phyloP scores from a whole-genome alignment of 1,284 basidiomycete species.

The Puccinia triticina region DNA sequence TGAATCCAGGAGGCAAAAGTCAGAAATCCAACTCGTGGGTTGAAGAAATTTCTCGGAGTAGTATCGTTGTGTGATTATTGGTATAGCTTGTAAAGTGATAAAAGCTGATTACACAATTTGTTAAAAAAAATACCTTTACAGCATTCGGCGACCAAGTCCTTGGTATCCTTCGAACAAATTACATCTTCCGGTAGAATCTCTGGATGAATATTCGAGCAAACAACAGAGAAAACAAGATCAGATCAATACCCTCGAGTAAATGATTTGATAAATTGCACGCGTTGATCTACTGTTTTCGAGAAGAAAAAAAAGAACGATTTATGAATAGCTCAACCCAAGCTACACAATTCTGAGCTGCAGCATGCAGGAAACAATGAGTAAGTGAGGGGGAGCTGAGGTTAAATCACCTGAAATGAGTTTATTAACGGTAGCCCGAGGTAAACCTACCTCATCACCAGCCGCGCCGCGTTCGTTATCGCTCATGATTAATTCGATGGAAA shows the following conservation, averaged over 20 bases:
- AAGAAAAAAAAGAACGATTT: neutral
- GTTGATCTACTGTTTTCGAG: too few species aligned
- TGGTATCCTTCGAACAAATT: constrained; percentile 90
- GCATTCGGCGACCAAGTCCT: constrained; percentile 94
- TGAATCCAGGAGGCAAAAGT: constrained; percentile 60
- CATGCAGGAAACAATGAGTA: neutral
- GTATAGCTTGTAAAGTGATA: too few species aligned
- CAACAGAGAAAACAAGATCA: constrained; percentile 26
- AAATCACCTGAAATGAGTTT: constrained; percentile 88
- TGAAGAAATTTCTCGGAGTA: constrained; percentile 18
- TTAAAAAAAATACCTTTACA: constrained; percentile 77
- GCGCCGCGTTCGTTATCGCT: constrained; percentile 46
- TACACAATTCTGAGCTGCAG: neutral
- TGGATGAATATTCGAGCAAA: constrained; percentile 59
- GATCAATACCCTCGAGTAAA: neutral
- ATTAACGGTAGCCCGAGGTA: constrained; percentile 95
- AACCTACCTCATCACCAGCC: constrained; percentile 75
- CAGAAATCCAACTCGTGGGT: constrained; percentile 47
- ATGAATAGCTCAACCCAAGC: neutral
- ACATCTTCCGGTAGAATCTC: constrained; percentile 87
- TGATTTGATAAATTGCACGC: too few species aligned
- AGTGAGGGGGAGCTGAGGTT: neutral
- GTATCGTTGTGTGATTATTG: neutral
- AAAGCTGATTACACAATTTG: neutral
- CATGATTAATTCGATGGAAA: constrained; percentile 16